Evolutionary conservation across 495 filamentous ascomycete species (phyloP).

Genomic region (Parachaetomium inaequale): DNA sequence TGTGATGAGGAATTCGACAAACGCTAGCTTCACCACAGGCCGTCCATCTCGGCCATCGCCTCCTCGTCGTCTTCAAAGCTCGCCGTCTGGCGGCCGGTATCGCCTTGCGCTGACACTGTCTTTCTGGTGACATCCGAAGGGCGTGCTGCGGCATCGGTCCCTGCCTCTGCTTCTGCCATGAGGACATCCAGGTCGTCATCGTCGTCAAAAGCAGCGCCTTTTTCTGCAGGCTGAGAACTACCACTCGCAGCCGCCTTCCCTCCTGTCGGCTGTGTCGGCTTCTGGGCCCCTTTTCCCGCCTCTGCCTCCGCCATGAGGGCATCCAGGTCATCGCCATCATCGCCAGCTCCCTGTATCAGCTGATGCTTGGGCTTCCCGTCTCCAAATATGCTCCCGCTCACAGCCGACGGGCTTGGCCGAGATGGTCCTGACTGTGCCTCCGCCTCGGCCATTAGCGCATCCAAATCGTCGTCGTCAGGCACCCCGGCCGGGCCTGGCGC

Average conservation of each 20-base stretch:
- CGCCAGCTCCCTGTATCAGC: not conserved
- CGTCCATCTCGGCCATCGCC: conserved; percentile 64
- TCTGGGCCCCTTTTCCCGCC: conserved; percentile 7
- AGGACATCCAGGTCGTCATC: conserved; percentile 45
- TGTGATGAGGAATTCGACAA: not conserved
- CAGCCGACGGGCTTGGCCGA: not conserved
- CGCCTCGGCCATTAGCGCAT: conserved; percentile 49
- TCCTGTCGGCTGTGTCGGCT: conserved; percentile 1
- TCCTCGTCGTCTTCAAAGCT: conserved; percentile 60
- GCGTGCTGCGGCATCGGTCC: not conserved
- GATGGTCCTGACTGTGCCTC: conserved; percentile 26
- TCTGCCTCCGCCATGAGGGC: conserved; percentile 46
- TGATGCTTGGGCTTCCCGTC: conserved; percentile 17
- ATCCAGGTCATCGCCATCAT: conserved; percentile 38
- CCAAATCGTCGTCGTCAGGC: conserved; percentile 50
- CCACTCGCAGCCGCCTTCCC: not conserved
- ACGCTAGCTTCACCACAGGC: conserved; percentile 48
- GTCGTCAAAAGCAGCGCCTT: not conserved
- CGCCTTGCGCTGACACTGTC: not conserved
- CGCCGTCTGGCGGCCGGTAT: not conserved
- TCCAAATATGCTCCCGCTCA: conserved; percentile 22
- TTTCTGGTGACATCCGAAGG: not conserved
- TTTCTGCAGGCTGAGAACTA: not conserved
- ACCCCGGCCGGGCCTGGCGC: conserved; percentile 19
- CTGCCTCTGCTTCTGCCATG: conserved; percentile 34